Evolutionary conservation across 306 rosid genomes (phyloP).

Genomic region (Pyrus betulifolia): DNA sequence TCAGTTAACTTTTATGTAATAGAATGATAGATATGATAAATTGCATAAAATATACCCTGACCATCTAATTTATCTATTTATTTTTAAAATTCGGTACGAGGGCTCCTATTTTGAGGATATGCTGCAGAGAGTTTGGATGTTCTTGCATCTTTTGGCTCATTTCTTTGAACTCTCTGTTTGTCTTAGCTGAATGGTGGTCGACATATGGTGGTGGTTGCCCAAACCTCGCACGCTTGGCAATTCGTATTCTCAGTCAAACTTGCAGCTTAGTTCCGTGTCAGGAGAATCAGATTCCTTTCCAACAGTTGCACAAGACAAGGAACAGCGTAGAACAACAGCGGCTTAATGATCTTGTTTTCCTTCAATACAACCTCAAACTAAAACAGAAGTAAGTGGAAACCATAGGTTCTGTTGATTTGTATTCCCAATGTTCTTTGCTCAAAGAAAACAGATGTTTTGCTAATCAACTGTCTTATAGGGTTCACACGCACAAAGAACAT

Average conservation of each 20-base stretch:
- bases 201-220: constrained; percentile 82
- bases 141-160: not conserved
- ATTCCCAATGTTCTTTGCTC: not conserved
- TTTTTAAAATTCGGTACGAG: not conserved
- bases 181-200: constrained; percentile 77
- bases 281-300: constrained; percentile 41
- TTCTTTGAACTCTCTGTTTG: constrained; percentile 2
- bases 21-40: not conserved
- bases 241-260: constrained; percentile 68
- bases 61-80: too few species aligned
- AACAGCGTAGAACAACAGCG: constrained; percentile 58
- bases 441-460: not conserved
- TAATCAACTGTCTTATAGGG: constrained; percentile 30
- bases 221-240: constrained; percentile 46
- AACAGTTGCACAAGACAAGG: constrained; percentile 43
- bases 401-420: not conserved
- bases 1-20: not conserved
- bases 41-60: not conserved
- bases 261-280: constrained; percentile 44
- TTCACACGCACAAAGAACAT: constrained; percentile 33
- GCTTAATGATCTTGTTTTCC: constrained; percentile 57
- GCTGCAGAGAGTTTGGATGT: not conserved
- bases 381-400: constrained; percentile 24
- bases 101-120: not conserved
- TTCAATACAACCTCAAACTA: constrained; percentile 35